Conservation (phyloP, 257 asterid species). For the Solanum neorickii region DNA sequence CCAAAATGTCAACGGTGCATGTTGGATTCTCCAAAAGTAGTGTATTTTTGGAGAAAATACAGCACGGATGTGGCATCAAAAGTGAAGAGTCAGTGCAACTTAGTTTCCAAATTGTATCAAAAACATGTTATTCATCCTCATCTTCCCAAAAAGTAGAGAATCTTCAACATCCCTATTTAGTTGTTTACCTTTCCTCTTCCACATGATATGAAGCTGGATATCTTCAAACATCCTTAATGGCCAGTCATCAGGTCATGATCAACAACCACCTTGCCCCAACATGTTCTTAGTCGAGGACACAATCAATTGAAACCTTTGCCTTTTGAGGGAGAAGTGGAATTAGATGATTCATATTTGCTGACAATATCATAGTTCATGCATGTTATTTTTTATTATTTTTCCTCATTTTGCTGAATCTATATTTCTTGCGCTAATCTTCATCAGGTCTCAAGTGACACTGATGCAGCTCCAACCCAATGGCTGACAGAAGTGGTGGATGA, state of each 20-base stretch:
- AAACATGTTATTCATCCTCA: not conserved
- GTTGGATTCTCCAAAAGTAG: too few relatives aligned
- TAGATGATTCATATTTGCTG: not conserved
- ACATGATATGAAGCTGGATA: not conserved
- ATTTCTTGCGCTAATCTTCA: not conserved
- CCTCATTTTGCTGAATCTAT: not conserved
- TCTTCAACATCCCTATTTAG: not conserved
- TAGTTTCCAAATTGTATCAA: not conserved
- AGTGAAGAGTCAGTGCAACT: too few relatives aligned
- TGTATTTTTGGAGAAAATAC: too few relatives aligned
- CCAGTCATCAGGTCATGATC: not conserved
- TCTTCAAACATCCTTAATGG: not conserved
- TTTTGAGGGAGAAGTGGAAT: not conserved
- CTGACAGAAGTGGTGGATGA: conserved; percentile 50
- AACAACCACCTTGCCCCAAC: not conserved
- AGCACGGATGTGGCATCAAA: too few relatives aligned
- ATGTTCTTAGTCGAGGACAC: not conserved
- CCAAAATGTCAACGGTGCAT: too few relatives aligned
- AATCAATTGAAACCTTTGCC: not conserved
- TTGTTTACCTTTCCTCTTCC: not conserved
- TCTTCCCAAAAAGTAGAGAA: not conserved
- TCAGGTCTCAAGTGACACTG: conserved; percentile 56
- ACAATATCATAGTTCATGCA: not conserved
- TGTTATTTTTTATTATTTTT: not conserved
- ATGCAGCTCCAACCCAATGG: conserved; percentile 64